Conservation (phyloP, 805 yeast genomes). For the Starmerella geochares region DNA sequence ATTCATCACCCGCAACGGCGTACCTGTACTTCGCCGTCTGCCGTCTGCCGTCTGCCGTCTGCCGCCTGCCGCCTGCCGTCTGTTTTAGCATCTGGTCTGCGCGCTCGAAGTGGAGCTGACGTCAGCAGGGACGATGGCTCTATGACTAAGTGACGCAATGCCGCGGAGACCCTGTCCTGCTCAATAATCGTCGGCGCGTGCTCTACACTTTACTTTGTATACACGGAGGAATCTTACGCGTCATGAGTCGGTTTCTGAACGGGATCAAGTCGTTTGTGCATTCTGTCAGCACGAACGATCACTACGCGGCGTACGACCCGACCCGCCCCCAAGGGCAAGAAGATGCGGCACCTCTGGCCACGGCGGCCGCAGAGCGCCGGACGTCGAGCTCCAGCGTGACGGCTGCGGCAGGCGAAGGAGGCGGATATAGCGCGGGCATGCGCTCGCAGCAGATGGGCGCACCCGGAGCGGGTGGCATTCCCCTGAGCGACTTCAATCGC, state of each 20-base stretch:
- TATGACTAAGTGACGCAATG: background rate
- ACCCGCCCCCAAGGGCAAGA: slow-evolving; percentile 21
- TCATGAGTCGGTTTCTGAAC: slow-evolving; percentile 28
- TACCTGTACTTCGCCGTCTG: too few relatives aligned
- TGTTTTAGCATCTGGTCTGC: too few relatives aligned
- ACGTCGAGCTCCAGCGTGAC: slow-evolving; percentile 15
- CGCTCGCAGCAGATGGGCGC: slow-evolving; percentile 29
- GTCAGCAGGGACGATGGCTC: background rate
- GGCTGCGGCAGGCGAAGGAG: slow-evolving; percentile 1
- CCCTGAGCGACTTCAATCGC: slow-evolving; percentile 40
- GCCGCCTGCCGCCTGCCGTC: too few relatives aligned
- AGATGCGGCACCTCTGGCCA: slow-evolving; percentile 23
- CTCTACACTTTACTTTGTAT: background rate
- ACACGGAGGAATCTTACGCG: background rate
- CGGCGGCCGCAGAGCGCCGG: slow-evolving; percentile 13
- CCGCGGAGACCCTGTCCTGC: background rate
- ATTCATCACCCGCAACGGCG: too few relatives aligned
- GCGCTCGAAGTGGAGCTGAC: too few relatives aligned
- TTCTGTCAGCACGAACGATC: slow-evolving; percentile 34
- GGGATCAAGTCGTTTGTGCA: slow-evolving; percentile 31
- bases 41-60: too few relatives aligned
- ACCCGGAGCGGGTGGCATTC: slow-evolving; percentile 32
- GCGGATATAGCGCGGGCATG: slow-evolving; percentile 32
- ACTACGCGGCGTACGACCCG: slow-evolving; percentile 33
- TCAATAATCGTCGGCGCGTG: slow-evolving; percentile 1